Evolutionary conservation across 257 asterid species (phyloP), one percentile per base, ranked within the genome.

Genomic region (Thymus mandschuricus): DNA sequence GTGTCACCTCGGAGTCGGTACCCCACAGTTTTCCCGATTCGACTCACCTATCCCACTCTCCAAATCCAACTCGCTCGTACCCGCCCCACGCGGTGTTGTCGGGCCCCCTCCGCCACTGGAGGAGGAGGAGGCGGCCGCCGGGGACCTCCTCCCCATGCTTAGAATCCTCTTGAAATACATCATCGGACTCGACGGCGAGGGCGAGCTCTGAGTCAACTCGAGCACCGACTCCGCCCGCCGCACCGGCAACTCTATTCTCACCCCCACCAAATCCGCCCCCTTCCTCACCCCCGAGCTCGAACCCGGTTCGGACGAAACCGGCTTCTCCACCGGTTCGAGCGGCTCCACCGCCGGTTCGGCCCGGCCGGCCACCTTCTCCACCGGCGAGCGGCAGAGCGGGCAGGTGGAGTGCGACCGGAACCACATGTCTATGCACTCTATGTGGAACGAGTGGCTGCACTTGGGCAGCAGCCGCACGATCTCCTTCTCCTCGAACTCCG

Each of bases 401-500:
- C 98, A 92, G 5, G 96, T 89, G 13, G 97, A 85, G 71, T 89
- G 96, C 0, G 96, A 84, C 6, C 66, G 83, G 56, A 92, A 92
- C 98, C 98, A 92, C 97, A 81, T 88, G 10, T 92, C 98, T 6
- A 92, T 90, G 55, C 98, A 92, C 12, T 88, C 91, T 0, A 75
- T 70, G 40, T 92, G 98, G 44, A 92, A 92, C 5, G 84, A 70
- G 70, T 92, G 98, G 66, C 70, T 81, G 55, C 97, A 92, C 43
- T 85, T 86, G 0, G 96, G 98, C 63, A 89, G 38, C 31, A 85
- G 69, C 6, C 96, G 80, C 41, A 84, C 89, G 13, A 71, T 78
- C n/a, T 92, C 96, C 10, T 63, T 52, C 2, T 89, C 96, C 49
- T 84, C 95, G 41, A 89, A 86, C 64, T 92, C 94, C 33, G 96